Evolutionary conservation across 2,329 filamentous ascomycete species (phyloP), one percentile per base, ranked within the genome.

Genomic region (Diplodia sapinea): DNA sequence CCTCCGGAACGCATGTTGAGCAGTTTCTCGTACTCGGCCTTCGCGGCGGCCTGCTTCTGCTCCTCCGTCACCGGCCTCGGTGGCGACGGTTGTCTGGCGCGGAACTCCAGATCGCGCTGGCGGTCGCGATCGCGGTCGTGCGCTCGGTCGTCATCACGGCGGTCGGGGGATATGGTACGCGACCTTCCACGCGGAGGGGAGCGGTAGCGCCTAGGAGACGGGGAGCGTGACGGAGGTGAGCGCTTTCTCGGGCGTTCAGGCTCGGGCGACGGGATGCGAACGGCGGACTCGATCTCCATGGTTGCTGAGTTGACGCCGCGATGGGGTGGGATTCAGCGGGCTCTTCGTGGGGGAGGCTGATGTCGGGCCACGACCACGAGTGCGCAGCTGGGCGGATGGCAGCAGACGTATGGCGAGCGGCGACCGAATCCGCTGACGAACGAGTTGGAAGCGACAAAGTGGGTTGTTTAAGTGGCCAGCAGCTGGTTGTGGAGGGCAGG

Each of bases 11-110:
- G 91, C 88, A 96, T 94, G 71, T 87, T 95, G 73, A 97, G 83
- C 69, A 98, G 86, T 81, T 94, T 94, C 80, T 96, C 90, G 81
- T 97, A 96, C 83, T 97, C 94, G 71, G 93, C 92, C 82, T 96
- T 96, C 52, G 93, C 92, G 50, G 89, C 89, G 29, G 89, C 92
- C 80, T 94, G 92, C 80, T 96, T 96, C 79, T 94, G 89, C 78
- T 93, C 93, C 74, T 91, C 93, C 3, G 85, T 86, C 56, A 86
- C 79, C n/a, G 84, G 83, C 73, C 87, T 87, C 47, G 81, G 79
- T 43, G 81, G 80, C 65, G 83, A 79, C 67, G 81, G 78, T 68
- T 85, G 72, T 57, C 74, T 73, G 17, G 66, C 65, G 66, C 75
- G 75, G 68, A 77, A 73, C 66, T 81, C 84, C 71, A 82, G 80